Percentiles rank a stretch among this genome's conserved stretches.
Conservation (phyloP, 257 asterid species). For the Anisodus acutangulus region DNA sequence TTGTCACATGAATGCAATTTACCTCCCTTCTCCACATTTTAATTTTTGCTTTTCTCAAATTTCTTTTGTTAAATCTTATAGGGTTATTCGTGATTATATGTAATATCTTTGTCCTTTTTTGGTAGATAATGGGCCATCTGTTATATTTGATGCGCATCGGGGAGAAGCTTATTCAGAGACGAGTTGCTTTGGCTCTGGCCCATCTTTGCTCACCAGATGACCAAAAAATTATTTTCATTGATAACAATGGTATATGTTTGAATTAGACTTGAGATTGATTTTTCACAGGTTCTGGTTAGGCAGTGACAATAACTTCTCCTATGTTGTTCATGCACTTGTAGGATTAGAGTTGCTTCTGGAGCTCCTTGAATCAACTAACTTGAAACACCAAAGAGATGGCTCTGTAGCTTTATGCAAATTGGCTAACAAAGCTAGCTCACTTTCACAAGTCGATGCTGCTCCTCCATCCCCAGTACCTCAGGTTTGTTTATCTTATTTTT, state of each 20-base stretch:
- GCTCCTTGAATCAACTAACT: slow-evolving; percentile 69
- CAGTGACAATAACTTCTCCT: slow-evolving; percentile 14
- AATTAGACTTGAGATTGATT: slow-evolving; percentile 9
- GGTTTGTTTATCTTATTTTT: slow-evolving; percentile 46
- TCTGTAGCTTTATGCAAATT: slow-evolving; percentile 81
- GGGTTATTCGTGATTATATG: background rate
- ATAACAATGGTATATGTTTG: slow-evolving; percentile 65
- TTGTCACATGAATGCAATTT: background rate
- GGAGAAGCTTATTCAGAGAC: slow-evolving; percentile 73
- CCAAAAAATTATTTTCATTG: slow-evolving; percentile 76
- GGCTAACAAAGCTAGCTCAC: slow-evolving; percentile 79
- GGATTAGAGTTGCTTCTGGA: slow-evolving; percentile 87
- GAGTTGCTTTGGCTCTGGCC: slow-evolving; percentile 91
- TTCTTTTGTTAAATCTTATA: slow-evolving; percentile 15
- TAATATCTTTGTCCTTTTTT: slow-evolving; percentile 19
- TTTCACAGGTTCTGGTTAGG: background rate
- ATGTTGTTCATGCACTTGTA: slow-evolving; percentile 38
- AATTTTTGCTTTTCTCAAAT: background rate
- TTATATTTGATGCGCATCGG: slow-evolving; percentile 87
- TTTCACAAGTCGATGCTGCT: slow-evolving; percentile 90
- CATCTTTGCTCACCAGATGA: slow-evolving; percentile 95
- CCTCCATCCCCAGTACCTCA: slow-evolving; percentile 96
- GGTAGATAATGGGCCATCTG: slow-evolving; percentile 85
- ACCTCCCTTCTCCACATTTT: slow-evolving; percentile 15
- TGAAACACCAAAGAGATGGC: slow-evolving; percentile 73